Percentiles rank a stretch among this genome's conserved stretches.
phyloP scores from a whole-genome alignment of 1,284 basidiomycete species.

The Rhodotorula sp. region DNA sequence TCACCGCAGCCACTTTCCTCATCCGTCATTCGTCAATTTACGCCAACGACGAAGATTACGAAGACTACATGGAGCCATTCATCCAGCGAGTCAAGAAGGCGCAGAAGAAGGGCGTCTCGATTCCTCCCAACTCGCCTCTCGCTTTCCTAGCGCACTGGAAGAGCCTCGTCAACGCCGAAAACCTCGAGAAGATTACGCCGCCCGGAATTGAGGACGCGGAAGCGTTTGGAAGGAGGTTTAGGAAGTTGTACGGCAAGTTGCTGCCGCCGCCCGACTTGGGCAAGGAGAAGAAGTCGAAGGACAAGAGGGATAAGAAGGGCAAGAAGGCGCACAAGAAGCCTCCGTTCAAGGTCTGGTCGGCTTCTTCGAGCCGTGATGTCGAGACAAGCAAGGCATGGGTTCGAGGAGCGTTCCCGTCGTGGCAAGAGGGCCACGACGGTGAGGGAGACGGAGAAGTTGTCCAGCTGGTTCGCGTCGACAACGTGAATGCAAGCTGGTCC shows the following conservation, averaged over 20 bases:
- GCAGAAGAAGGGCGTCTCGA: constrained; percentile 15
- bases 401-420: constrained; percentile 51
- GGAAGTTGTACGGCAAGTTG: constrained; percentile 49
- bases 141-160: constrained; percentile 50
- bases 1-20: constrained; percentile 41
- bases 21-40: constrained; percentile 51
- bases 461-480: constrained; percentile 52
- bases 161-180: constrained; percentile 60
- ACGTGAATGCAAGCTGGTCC: constrained; percentile 52
- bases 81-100: constrained; percentile 47
- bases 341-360: constrained; percentile 49
- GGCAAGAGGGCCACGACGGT: constrained; percentile 51
- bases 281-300: constrained; percentile 29
- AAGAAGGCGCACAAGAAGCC: constrained; percentile 19
- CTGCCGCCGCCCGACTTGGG: constrained; percentile 47
- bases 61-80: constrained; percentile 52
- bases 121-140: constrained; percentile 44
- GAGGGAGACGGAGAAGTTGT: constrained; percentile 52
- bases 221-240: constrained; percentile 48
- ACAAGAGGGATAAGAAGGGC: constrained; percentile 30
- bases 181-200: constrained; percentile 67
- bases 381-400: constrained; percentile 52
- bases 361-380: constrained; percentile 51
- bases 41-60: constrained; percentile 54
- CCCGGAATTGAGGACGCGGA: constrained; percentile 50